Base-by-base conservation (phyloP, 2,329 filamentous ascomycete species). In the Hypoxylon sp. region DNA sequence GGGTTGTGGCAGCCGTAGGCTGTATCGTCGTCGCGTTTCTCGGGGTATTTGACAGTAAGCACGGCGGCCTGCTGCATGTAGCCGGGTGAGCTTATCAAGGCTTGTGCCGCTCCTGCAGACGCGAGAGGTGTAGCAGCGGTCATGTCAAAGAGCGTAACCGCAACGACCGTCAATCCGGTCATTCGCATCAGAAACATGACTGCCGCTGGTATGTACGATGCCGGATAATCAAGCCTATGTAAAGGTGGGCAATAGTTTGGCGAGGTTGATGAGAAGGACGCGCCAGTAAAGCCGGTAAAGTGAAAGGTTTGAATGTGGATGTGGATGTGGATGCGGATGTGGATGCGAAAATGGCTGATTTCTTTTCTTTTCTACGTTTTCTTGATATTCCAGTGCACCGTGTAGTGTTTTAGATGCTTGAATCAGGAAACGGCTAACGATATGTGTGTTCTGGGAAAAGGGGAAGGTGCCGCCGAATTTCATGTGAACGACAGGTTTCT, bases 1-100 rank as follows among this genome's bases (percentile, higher is more conserved):
- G 70, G 63, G 17, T 68, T 55, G 20, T 72, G 64, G 59, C 71
- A 72, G 52, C 67, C 68, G n/a, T 70, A 64, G 54, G 66, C 65
- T 1, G 60, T 59, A 39, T 65, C 54, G 28, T 55, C 54, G 24
- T 55, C 52, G 10, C 58, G 62, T 20, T 58, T 28, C 17, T 52
- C 60, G 19, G n/a, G 15, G 24, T 63, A 26, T 39, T 59, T 19
- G 15, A 28, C 37, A 11, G 50, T 34, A 15, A 54, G 51, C 20
- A 59, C 50, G 10, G 34, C 49, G 37, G 52, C 32, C 26, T 56
- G 24, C 8, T 17, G 56, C 39, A 56, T 56, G 11, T 17, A 7
- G 11, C 48, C 22, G 15, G 53, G 13, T 8, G 57, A 54, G 6
- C 30, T 13, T 17, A 19, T 15, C 4, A 41, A 43, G 19, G 52